Base-by-base conservation (phyloP, 495 filamentous ascomycete species). In the Penicillium pancosmium region DNA sequence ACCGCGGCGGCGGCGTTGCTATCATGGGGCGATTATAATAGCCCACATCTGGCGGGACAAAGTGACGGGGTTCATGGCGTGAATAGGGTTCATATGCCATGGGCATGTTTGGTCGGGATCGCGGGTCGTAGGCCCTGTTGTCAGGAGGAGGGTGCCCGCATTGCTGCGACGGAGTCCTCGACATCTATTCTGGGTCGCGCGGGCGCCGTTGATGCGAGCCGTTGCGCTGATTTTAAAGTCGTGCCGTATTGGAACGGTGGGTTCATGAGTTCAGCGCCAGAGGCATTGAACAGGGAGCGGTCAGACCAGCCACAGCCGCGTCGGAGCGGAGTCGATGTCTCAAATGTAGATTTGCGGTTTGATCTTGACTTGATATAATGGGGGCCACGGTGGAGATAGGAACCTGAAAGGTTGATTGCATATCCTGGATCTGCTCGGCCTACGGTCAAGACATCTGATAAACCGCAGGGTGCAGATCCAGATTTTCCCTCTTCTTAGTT, bases 151-250 rank as follows among this genome's bases (percentile, higher is more conserved):
- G 54, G 47, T 63, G 47, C 54, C 64, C 67, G 57, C 62, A 59
- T 65, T 67, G 56, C 50, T 61, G 60, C 13, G 61, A 61, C 41
- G 64, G 67, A 51, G 66, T 55, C 55, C 64, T 58, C 65, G 67
- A 67, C 67, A 69, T 69, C 59, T 63, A 63, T 62, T 41, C 49
- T 48, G 21, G 40, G 35, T 38, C 16, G 61, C 41, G 54, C 58
- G 46, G 50, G 56, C 35, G 59, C 62, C 55, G 54, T 43, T 50
- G 46, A 48, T 3, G 50, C 33, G 52, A 56, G 53, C 52, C 61
- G 57, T 61, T 58, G 56, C 54, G 63, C 52, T 60, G 55, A 52
- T 43, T 34, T 57, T 60, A 56, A 31, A 52, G 38, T 35, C 41
- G 44, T 55, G 48, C 59, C 41, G 59, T 62, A 53, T 62, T 51